Percentiles rank a stretch among this genome's conserved stretches.
These are phyloP conservation scores for Coffea canephora DNA, from an alignment of 257 asterid species.

Conservation along the genomic window DNA sequence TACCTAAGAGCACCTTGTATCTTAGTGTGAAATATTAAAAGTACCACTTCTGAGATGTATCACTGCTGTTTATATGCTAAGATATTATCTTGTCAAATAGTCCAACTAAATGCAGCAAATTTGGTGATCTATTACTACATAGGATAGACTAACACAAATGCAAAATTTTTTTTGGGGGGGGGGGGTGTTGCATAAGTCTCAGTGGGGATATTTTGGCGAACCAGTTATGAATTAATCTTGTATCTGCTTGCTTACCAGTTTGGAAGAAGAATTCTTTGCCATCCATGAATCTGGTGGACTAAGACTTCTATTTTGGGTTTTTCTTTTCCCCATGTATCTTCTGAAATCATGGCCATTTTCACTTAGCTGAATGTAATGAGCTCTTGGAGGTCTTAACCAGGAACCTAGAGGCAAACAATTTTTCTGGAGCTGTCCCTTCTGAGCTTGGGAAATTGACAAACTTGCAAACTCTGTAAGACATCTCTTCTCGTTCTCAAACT, in stretches of 20 bases:
- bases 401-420: conserved; percentile 75
- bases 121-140: not conserved
- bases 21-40: not conserved
- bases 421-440: conserved; percentile 70
- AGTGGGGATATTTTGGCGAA: not conserved
- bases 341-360: not conserved
- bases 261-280: not conserved
- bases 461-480: conserved; percentile 65
- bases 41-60: not conserved
- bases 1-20: not conserved
- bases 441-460: conserved; percentile 57
- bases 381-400: conserved; percentile 33
- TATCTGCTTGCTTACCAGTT: not conserved
- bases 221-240: not conserved
- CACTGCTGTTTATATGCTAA: not conserved
- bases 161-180: not conserved
- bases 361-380: not conserved
- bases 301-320: not conserved
- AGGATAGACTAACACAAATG: not conserved
- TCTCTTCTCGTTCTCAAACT: conserved; percentile 11
- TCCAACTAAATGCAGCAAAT: not conserved
- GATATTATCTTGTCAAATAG: not conserved
- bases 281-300: not conserved
- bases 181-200: not conserved
- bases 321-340: not conserved